Evolutionary conservation across 192 early-diverging fungal species (phyloP).

Genomic region (Mortierella antarctica): DNA sequence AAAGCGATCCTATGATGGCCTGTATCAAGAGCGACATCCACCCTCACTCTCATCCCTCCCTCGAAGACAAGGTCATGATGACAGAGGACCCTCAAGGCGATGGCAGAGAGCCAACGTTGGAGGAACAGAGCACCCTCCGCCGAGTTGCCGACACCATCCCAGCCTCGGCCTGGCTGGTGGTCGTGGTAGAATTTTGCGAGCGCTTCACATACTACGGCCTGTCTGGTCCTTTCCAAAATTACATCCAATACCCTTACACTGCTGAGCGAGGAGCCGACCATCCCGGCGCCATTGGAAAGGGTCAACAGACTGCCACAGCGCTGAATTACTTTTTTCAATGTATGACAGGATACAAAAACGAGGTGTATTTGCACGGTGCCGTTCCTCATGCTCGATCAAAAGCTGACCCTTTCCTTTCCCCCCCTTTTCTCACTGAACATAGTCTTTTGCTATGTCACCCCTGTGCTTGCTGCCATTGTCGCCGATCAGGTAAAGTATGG

Average conservation of each 20-base stretch:
- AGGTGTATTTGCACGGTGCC: background rate
- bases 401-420: background rate
- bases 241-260: constrained; percentile 60
- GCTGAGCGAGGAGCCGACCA: constrained; percentile 49
- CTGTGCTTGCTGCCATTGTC: constrained; percentile 70
- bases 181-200: constrained; percentile 70
- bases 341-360: constrained; percentile 5
- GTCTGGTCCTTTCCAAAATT: constrained; percentile 67
- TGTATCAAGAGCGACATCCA: background rate
- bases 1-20: constrained; percentile 26
- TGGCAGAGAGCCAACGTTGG: constrained; percentile 58
- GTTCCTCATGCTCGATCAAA: background rate
- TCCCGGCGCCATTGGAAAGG: constrained; percentile 61
- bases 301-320: constrained; percentile 66
- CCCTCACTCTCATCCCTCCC: background rate
- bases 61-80: background rate
- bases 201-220: constrained; percentile 74
- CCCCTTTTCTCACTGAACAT: background rate
- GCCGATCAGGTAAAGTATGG: constrained; percentile 62
- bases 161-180: constrained; percentile 60
- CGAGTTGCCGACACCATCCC: constrained; percentile 71
- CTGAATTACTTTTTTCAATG: constrained; percentile 67
- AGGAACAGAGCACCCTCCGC: constrained; percentile 65
- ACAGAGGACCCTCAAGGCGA: constrained; percentile 4
- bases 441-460: constrained; percentile 69